Base-by-base conservation (phyloP, 371 early-diverging fungal genomes). In the Phascolomyces articulosus region DNA sequence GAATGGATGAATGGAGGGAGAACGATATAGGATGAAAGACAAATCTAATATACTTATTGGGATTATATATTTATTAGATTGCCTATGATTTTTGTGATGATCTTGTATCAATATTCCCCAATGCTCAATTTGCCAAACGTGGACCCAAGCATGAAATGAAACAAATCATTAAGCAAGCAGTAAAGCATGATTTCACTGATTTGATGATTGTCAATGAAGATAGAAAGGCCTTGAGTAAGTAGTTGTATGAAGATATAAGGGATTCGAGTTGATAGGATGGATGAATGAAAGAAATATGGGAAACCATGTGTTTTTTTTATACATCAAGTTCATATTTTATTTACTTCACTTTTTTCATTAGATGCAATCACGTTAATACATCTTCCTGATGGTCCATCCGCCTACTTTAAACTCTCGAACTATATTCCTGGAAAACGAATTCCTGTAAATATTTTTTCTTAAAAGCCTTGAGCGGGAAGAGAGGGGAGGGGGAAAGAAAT, bases 341-440 rank as follows among this genome's bases (percentile, higher is more conserved):
- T 13, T 49, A 51, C 18, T 44, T 65, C 40, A 55, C 64, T 51
- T 53, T 48, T 10, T 49, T 6, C 51, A 23, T n/a, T 64, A 94
- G 93, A 94, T 74, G 93, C 93, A 15, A 71, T 98, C 40, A 96
- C 96, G 2, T 65, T 97, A 65, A 91, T 99, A 53, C 98, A 99
- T 79, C 83, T 99, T 60, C 99, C 99, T 18, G 82, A 96, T 57
- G 99, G 99, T 1, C 99, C 99, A 11, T 95, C 98, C 4, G 98
- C 98, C 13, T 91, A 96, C 69, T 99, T 96, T 83, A 95, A 95
- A 69, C 83, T 99, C 53, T 86, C 93, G 29, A 89, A 87, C 63
- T 88, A 96, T 60, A 86, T 81, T 60, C 88, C 92, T 21, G 83
- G 87, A 71, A 90, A 91, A 64, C 79, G 92, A 31, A 95, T 97